Evolutionary conservation across 2,329 filamentous ascomycete genomes (phyloP), one percentile per base, ranked within the genome.

Genomic region (Cylindrodendrum hubeiense): DNA sequence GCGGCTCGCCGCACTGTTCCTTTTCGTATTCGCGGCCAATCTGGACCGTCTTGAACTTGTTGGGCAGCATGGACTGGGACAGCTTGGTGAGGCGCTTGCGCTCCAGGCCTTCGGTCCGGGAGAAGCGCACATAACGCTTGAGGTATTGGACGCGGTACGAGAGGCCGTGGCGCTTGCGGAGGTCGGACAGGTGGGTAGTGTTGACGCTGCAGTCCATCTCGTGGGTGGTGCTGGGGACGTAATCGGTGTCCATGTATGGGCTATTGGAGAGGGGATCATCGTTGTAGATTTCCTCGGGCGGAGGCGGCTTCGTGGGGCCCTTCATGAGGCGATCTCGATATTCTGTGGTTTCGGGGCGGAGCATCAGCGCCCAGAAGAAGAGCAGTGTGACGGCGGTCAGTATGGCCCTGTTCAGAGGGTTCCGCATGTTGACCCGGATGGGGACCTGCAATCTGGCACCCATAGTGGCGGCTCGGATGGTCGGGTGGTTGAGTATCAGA

Each of bases 91-190:
- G 80, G 17, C 82, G 80, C 71, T 84, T 84, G 41, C 87, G 81
- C 49, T 80, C 68, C 26, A 88, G 82, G 59, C 84, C 82, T 56
- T 85, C 76, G 10, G 64, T 76, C 41, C 85, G 83, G 41, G 80
- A 81, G 65, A 86, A 84, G 68, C 83, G 83, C 24, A 89, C 78
- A 70, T 88, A 87, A 60, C 87, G 82, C 76, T 86, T 86, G 63
- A 83, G 80, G 77, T 89, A 89, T 68, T 89, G 83, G 68, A 89
- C 85, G 41, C 80, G 80, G 43, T 85, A 81, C 24, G 82, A 79
- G 13, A 89, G 79, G 10, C 79, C 76, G 70, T 86, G 86, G 66
- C 80, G 82, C 26, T 83, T 71, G 69, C 84, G 81, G 60, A 88
- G 72, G 5, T 79, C 75, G 52, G 77, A 76, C 60, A 89, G 80